A percentile compares a stretch with the other conserved stretches of the same genome.
Conservation (phyloP, 2,329 filamentous ascomycete species). For the Arthrobotrys musiformis region DNA sequence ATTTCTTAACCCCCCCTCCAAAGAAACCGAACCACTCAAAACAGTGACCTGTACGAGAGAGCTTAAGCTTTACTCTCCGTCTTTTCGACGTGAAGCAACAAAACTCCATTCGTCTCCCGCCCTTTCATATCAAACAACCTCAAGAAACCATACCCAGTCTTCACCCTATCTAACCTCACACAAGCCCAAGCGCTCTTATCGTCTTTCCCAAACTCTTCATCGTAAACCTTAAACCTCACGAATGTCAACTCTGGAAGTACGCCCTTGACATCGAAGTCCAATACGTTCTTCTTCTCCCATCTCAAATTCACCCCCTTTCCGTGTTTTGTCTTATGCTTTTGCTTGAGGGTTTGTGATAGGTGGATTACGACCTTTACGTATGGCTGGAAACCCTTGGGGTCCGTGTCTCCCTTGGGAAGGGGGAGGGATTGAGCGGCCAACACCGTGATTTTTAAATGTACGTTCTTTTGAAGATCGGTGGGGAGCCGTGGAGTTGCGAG, state of each 20-base stretch:
- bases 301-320: constrained; percentile 57
- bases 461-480: constrained; percentile 60
- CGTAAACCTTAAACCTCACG: constrained; percentile 82
- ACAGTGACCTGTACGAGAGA: too few species aligned
- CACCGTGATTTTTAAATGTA: constrained; percentile 69
- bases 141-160: constrained; percentile 79
- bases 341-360: constrained; percentile 67
- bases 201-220: constrained; percentile 83
- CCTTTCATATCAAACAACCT: constrained; percentile 78
- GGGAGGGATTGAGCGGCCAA: constrained; percentile 71
- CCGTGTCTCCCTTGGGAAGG: constrained; percentile 67
- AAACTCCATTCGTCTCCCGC: constrained; percentile 71
- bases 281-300: constrained; percentile 60
- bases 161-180: constrained; percentile 82
- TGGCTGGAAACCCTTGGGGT: constrained; percentile 68
- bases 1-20: background rate
- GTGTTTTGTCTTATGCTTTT: constrained; percentile 65
- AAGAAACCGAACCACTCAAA: too few species aligned
- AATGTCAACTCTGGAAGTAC: constrained; percentile 66
- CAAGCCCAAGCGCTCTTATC: constrained; percentile 88
- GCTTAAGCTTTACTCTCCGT: constrained; percentile 1
- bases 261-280: constrained; percentile 64
- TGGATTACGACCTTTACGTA: constrained; percentile 73
- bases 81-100: constrained; percentile 81
- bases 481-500: constrained; percentile 4